These are phyloP conservation scores for Punica granatum DNA, from an alignment of 345 rosid species.

Conservation along the genomic window DNA sequence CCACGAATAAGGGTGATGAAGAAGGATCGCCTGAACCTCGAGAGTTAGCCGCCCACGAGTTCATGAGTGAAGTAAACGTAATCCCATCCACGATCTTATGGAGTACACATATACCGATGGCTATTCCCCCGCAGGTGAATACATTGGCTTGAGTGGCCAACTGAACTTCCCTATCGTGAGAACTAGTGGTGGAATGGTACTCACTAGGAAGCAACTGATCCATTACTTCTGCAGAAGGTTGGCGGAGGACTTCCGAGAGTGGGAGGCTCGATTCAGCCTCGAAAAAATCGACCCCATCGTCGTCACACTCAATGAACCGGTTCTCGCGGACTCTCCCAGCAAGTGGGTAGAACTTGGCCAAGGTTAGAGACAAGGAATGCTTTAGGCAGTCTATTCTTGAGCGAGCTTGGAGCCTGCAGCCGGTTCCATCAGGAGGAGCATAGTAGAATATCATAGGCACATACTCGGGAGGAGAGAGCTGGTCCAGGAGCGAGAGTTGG, in stretches of 20 bases:
- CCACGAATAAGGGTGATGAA: slow-evolving; percentile 10
- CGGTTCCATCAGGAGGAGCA: neutral
- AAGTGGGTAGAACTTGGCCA: slow-evolving; percentile 17
- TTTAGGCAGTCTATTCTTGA: slow-evolving; percentile 9
- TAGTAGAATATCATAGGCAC: slow-evolving; percentile 21
- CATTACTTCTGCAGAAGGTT: slow-evolving; percentile 4
- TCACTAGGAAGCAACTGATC: slow-evolving; percentile 15
- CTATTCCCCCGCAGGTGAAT: slow-evolving; percentile 26
- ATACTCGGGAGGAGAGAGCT: slow-evolving; percentile 9
- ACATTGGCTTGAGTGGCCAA: slow-evolving; percentile 19
- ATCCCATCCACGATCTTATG: slow-evolving; percentile 26
- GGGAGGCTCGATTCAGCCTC: slow-evolving; percentile 9
- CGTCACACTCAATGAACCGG: slow-evolving; percentile 20
- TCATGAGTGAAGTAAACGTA: slow-evolving; percentile 13
- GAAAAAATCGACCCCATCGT: slow-evolving; percentile 12
- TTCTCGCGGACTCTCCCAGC: slow-evolving; percentile 19
- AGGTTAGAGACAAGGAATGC: slow-evolving; percentile 15
- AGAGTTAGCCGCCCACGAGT: slow-evolving; percentile 19
- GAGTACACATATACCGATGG: slow-evolving; percentile 13
- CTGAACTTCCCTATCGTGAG: neutral
- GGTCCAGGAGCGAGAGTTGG: slow-evolving; percentile 27
- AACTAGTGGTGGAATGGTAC: neutral
- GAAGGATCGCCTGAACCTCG: neutral
- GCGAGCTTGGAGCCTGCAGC: neutral
- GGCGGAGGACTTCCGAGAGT: slow-evolving; percentile 12